Conservation (phyloP, 176 grass and related monocot genomes). For the Pharus latifolius region DNA sequence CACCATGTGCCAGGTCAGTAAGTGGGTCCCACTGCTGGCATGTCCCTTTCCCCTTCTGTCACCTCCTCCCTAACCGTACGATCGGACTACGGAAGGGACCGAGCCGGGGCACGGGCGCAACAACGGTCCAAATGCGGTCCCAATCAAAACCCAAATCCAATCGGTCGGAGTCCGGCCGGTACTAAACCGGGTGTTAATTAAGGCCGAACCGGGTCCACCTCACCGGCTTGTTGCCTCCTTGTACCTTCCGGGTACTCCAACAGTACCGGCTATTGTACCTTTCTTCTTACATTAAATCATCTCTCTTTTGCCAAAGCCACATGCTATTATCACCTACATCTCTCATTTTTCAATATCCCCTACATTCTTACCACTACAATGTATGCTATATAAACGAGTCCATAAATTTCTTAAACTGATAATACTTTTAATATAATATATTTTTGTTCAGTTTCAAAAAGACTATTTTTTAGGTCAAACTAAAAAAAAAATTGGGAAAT, state of each 20-base stretch:
- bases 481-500: too few species aligned
- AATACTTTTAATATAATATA: too few species aligned
- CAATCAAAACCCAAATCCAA: background rate
- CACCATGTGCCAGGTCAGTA: slow-evolving; percentile 37
- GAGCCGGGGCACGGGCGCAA: background rate
- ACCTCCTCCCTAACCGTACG: slow-evolving; percentile 11
- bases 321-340: background rate
- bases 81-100: slow-evolving; percentile 24
- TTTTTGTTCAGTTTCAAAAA: too few species aligned
- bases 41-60: background rate
- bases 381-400: too few species aligned
- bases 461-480: too few species aligned
- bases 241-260: slow-evolving; percentile 10
- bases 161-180: slow-evolving; percentile 1
- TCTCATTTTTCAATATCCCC: too few species aligned
- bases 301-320: background rate
- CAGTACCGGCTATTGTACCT: slow-evolving; percentile 21
- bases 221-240: background rate
- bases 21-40: background rate
- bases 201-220: background rate
- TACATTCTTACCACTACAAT: too few species aligned
- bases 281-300: background rate
- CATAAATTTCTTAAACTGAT: too few species aligned
- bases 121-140: background rate
- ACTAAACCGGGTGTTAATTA: slow-evolving; percentile 11